phyloP scores from a whole-genome alignment of 2,329 filamentous ascomycete genomes.

The Alternaria triticimaculans region DNA sequence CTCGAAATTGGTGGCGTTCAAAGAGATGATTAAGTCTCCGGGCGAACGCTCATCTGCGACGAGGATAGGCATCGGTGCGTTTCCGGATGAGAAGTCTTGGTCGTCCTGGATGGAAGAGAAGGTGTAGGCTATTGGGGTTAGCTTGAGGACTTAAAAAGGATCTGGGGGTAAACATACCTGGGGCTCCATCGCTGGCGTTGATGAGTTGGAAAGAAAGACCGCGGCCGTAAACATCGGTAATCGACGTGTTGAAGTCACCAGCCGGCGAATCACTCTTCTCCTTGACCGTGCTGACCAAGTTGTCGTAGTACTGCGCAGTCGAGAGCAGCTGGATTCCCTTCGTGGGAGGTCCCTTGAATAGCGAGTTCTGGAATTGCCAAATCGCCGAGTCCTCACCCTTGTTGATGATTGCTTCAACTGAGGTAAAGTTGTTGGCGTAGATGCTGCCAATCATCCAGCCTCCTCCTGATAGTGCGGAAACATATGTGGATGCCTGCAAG shows the following conservation, averaged over 20 bases:
- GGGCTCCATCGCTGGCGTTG: constrained; percentile 75
- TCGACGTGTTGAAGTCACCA: constrained; percentile 67
- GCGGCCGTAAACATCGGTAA: constrained; percentile 89
- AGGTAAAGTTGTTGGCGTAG: constrained; percentile 78
- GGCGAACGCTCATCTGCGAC: constrained; percentile 72
- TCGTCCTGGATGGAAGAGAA: constrained; percentile 78
- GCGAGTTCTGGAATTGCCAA: constrained; percentile 69
- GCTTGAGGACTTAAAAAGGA: constrained; percentile 71
- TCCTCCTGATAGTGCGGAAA: constrained; percentile 81
- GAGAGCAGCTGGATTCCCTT: constrained; percentile 61
- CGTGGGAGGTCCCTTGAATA: constrained; percentile 64
- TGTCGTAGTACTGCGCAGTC: constrained; percentile 67
- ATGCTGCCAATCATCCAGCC: constrained; percentile 86
- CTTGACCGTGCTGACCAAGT: constrained; percentile 64
- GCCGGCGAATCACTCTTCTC: constrained; percentile 66
- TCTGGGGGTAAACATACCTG: constrained; percentile 63
- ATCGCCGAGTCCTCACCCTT: constrained; percentile 55
- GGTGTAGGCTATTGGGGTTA: constrained; percentile 65
- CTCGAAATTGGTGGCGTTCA: constrained; percentile 79
- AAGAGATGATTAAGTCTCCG: constrained; percentile 65
- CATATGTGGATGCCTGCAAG: constrained; percentile 80
- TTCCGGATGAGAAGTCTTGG: constrained; percentile 66
- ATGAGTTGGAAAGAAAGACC: constrained; percentile 87
- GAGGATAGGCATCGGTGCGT: constrained; percentile 75
- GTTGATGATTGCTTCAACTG: constrained; percentile 64